Evolutionary conservation across 2,329 filamentous ascomycete species (phyloP).

Genomic region (Fusarium sp.): DNA sequence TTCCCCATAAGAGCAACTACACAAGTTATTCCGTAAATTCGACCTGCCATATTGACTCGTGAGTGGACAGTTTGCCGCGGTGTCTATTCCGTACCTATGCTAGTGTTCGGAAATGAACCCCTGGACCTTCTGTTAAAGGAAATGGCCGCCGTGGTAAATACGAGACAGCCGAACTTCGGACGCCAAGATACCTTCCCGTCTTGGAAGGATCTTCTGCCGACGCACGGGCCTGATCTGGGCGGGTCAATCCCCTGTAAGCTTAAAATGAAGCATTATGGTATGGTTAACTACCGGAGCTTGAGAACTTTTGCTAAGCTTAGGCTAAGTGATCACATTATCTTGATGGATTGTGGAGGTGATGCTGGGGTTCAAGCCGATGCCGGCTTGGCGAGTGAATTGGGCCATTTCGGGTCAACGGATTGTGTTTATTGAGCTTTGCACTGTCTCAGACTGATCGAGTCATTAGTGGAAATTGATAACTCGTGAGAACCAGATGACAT

Average conservation of each 20-base stretch:
- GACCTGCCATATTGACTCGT: slow-evolving; percentile 18
- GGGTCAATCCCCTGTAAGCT: not conserved
- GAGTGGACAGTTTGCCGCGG: not conserved
- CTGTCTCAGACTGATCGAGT: rapidly evolving
- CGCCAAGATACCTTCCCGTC: not conserved
- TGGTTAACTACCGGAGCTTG: not conserved
- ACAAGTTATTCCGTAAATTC: not conserved
- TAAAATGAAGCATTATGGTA: not conserved
- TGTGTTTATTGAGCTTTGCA: rapidly evolving
- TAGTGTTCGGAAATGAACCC: slow-evolving; percentile 1
- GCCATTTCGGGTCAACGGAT: rapidly evolving
- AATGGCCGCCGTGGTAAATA: not conserved
- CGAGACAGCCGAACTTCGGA: slow-evolving; percentile 4
- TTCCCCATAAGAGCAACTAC: not conserved
- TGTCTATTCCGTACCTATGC: not conserved
- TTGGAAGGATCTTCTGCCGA: not conserved
- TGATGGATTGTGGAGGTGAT: not conserved
- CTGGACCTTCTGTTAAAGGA: slow-evolving; percentile 15
- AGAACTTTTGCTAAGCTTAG: not conserved
- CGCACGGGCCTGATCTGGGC: not conserved
- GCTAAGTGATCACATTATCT: not conserved
- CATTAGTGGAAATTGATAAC: rapidly evolving
- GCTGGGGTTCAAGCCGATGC: not conserved
- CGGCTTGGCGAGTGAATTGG: not conserved
- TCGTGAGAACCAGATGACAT: rapidly evolving